Base-by-base conservation (phyloP, 805 yeast species). In the Suhomyces vadensis region DNA sequence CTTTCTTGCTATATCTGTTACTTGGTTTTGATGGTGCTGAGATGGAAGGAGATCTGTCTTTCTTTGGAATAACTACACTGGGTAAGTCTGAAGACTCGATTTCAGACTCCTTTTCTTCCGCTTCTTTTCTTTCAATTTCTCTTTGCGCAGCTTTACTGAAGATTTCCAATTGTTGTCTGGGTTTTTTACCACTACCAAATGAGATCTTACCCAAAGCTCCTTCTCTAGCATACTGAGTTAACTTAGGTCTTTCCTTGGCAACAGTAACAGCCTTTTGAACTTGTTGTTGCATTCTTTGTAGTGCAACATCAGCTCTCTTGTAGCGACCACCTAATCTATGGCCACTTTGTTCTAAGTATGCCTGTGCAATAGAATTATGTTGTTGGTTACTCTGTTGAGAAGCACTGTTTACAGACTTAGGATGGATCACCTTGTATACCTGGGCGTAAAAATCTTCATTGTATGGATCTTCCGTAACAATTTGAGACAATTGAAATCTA, bases 271-370 rank as follows among this genome's bases (percentile, higher is more conserved):
- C 98, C 58, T 87, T 88, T 60, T 90, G 95, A 42, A 92, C 96
- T 71, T 92, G 98, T 63, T 90, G 96, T 69, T 92, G 97, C 96
- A 94, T 88, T 74, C 97, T 83, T 72, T 88, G 96, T 57, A 91
- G 75, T 1, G 96, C 97, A 52, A 89, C 82, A 64, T 88, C 95
- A 6, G 91, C 92, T 63, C 92, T 75, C 67, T 83, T 85, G 50
- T 82, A 74, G 63, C 90, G 81, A 41, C 95, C 95, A 56, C 95
- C 95, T 44, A 87, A 72, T 66, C 94, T 80, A 66, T 88, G 95
- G 41, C 96, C 96, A 46, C 95, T 84, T 62, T 86, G 95, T 58
- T 88, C 94, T 60, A 90, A 71, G 58, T 91, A 91, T 9, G 96
- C 94, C 61, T 87, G 87, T 5, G 97, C 97, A 72, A 91, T 85